Base-by-base conservation (phyloP, 352 stramenopile genomes). In the Globisporangium paddicum region DNA sequence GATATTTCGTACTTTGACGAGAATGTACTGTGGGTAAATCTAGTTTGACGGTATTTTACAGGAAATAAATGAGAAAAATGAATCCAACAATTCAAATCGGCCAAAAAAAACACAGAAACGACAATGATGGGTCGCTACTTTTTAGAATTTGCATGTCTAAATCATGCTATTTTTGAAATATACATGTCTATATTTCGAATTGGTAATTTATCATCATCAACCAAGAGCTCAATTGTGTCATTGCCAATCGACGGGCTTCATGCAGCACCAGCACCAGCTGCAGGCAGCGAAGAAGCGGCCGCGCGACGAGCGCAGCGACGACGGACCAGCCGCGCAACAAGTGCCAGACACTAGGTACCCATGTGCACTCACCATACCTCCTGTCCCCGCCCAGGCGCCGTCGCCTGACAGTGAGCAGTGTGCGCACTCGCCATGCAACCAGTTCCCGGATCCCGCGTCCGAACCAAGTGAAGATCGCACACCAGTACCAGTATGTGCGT, bases 51-150 rank as follows among this genome's bases (percentile, higher is more conserved):
- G 23, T 52, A 52, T 16, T 16, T 38, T 52, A 52, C 46, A 25
- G 21, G 21, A 40, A 53, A 53, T 38, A 53, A 53, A 53, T 40
- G 28, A 53, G 47, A 49, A 49, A 48, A 21, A 49, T 32, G 44
- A 50, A 48, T 48, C 42, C 42, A 8, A 16, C 42, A 28, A 3
- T 32, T 32, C 28, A 32, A 32, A 32, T 32, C 28, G 28, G 28
- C 28, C 6, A 32, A 32, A 32, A 32, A 32, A 32, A 32, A n/a
- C 28, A 32, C 28, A 32, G 28, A 32, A 32, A 32, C 6, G 28
- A 32, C 6, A 6, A 32, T 32, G 28, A 32, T 6, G 6, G 28
- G 28, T 32, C 28, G 28, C 28, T 6, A 32, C 6, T 32, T 32
- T 32, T 32, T n/a, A n/a, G n/a, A n/a, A 6, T 32, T 32, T 32